Percentiles rank a stretch among this genome's conserved stretches.
Evolutionary conservation across 108 stramenopile species (phyloP).

Genomic region (Cyclotella distinguenda): DNA sequence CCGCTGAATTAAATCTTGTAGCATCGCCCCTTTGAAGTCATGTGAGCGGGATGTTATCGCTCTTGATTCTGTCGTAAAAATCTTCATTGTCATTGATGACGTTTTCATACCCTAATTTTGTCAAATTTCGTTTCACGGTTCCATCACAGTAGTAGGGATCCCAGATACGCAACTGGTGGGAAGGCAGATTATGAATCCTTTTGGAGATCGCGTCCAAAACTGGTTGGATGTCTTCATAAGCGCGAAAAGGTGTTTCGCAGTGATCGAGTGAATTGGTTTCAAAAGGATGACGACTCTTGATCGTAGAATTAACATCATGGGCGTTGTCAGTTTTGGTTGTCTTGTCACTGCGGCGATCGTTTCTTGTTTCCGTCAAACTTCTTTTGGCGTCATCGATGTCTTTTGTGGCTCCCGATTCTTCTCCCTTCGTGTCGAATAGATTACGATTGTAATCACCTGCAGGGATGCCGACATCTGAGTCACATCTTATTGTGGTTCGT

Average conservation of each 20-base stretch:
- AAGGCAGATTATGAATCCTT: neutral
- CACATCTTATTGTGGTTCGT: too few species aligned
- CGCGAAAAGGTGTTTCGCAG: constrained; percentile 1
- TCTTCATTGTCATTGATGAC: constrained; percentile 47
- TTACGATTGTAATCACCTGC: too few species aligned
- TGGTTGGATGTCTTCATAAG: neutral
- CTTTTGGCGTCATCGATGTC: too few species aligned
- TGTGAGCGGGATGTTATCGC: constrained; percentile 46
- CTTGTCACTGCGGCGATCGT: too few species aligned
- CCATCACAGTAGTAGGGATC: constrained; percentile 91
- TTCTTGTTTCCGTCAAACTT: too few species aligned
- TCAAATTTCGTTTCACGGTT: constrained; percentile 47
- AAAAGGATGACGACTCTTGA: neutral
- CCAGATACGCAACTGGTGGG: neutral
- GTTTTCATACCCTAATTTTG: constrained; percentile 55
- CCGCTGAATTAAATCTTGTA: neutral
- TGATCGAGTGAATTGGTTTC: constrained; percentile 4
- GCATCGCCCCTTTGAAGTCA: constrained; percentile 53
- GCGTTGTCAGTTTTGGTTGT: too few species aligned
- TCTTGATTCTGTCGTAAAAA: constrained; percentile 52
- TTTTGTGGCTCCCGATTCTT: too few species aligned
- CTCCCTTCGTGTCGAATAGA: too few species aligned
- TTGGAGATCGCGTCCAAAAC: neutral
- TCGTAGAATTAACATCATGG: too few species aligned
- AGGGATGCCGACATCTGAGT: too few species aligned